Evolutionary conservation across 306 rosid genomes (phyloP).

Genomic region (Cicer bijugum): DNA sequence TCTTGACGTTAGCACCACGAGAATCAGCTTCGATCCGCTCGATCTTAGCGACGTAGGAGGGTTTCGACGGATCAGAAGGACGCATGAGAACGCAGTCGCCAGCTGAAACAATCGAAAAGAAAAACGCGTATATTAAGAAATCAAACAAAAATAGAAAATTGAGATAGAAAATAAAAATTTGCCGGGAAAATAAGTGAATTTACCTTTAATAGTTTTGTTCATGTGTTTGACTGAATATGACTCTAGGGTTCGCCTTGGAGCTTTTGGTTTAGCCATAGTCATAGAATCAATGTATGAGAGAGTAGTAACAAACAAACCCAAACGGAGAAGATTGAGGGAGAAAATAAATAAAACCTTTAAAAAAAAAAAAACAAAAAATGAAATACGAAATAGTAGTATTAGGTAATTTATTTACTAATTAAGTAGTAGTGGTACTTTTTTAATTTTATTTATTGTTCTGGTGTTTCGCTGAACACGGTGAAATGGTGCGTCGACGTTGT

Average conservation of each 20-base stretch:
- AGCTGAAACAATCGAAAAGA: slow-evolving; percentile 47
- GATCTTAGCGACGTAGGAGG: slow-evolving; percentile 92
- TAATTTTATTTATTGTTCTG: not conserved
- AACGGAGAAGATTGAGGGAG: slow-evolving; percentile 29
- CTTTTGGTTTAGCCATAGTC: slow-evolving; percentile 93
- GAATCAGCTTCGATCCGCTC: slow-evolving; percentile 94
- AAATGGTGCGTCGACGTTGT: not conserved
- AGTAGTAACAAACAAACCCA: not conserved
- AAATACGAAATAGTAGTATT: not conserved
- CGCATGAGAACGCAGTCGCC: slow-evolving; percentile 96
- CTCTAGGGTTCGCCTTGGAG: slow-evolving; percentile 92
- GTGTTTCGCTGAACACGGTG: slow-evolving; percentile 32
- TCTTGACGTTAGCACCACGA: slow-evolving; percentile 91
- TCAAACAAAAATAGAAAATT: not conserved
- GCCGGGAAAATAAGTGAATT: not conserved
- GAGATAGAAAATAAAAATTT: slow-evolving; percentile 1
- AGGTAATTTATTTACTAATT: not conserved
- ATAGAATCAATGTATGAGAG: slow-evolving; percentile 42
- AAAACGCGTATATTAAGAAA: not conserved
- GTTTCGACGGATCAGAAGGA: slow-evolving; percentile 77
- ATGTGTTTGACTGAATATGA: slow-evolving; percentile 89
- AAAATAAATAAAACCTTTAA: slow-evolving; percentile 19
- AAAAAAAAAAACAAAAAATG: not conserved
- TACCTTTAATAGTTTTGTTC: slow-evolving; percentile 77
- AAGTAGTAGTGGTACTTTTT: too few species aligned